Percentiles rank a stretch among this genome's conserved stretches.
Conservation (phyloP, 2,329 filamentous ascomycete species). For the Cladosporium sp. region DNA sequence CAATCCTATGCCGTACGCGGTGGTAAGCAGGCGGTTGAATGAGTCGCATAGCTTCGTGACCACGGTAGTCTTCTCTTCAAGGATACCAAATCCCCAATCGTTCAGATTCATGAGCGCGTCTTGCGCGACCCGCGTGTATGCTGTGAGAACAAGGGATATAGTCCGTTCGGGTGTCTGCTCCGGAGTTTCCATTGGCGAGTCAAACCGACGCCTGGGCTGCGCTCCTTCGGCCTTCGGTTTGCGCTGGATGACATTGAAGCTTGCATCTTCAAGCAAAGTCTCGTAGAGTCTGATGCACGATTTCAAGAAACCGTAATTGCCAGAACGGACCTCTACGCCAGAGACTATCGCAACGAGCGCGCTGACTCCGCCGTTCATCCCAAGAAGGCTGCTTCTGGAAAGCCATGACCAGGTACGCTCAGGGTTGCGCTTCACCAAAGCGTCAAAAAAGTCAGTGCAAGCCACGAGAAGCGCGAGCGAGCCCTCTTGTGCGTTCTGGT, state of each 20-base stretch:
- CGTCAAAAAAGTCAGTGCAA: conserved; percentile 73
- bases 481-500: conserved; percentile 54
- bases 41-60: conserved; percentile 61
- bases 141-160: conserved; percentile 63
- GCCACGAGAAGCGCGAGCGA: conserved; percentile 62
- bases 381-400: conserved; percentile 71
- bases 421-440: conserved; percentile 65
- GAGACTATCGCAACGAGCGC: conserved; percentile 72
- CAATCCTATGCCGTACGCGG: conserved; percentile 69
- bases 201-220: conserved; percentile 36
- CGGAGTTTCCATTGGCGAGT: conserved; percentile 46
- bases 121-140: conserved; percentile 67
- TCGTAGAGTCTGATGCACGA: conserved; percentile 69
- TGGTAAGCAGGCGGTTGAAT: conserved; percentile 65
- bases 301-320: conserved; percentile 70
- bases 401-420: conserved; percentile 87
- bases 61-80: conserved; percentile 62
- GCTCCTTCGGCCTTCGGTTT: conserved; percentile 50
- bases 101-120: conserved; percentile 81
- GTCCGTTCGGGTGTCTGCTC: conserved; percentile 73
- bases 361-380: conserved; percentile 67
- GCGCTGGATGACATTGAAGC: conserved; percentile 61
- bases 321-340: conserved; percentile 71
- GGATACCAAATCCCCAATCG: conserved; percentile 73
- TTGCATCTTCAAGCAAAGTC: conserved; percentile 67